Conservation (phyloP, 2,329 filamentous ascomycete species). For the Nemania diffusa region DNA sequence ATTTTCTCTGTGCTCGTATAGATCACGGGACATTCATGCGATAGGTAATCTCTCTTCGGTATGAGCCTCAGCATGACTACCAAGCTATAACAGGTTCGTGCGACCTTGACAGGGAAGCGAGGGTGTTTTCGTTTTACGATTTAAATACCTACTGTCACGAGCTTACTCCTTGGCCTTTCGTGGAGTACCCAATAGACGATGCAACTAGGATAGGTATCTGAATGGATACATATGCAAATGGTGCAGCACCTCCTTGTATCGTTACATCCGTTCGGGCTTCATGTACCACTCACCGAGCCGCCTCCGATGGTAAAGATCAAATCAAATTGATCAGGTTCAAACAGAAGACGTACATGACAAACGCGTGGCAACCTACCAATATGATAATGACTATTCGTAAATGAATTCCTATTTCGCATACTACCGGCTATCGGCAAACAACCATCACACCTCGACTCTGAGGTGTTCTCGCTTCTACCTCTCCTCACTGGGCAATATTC, state of each 20-base stretch:
- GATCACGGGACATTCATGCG: background rate
- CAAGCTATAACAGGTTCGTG: constrained; percentile 7
- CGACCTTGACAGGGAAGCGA: background rate
- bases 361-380: constrained; percentile 5
- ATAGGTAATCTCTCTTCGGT: constrained; percentile 8
- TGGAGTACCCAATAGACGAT: constrained; percentile 6
- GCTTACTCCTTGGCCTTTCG: constrained; percentile 14
- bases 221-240: constrained; percentile 6
- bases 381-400: background rate
- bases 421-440: background rate
- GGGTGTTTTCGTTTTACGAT: background rate
- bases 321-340: constrained; percentile 3
- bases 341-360: constrained; percentile 2
- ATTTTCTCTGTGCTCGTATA: background rate
- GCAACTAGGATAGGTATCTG: constrained; percentile 10
- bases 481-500: background rate
- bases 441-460: background rate
- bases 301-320: constrained; percentile 24
- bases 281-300: constrained; percentile 33
- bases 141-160: background rate
- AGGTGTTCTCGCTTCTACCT: background rate
- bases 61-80: constrained; percentile 1
- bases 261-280: constrained; percentile 30
- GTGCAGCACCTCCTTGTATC: constrained; percentile 6
- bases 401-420: constrained; percentile 3